phyloP scores from a whole-genome alignment of 2,329 filamentous ascomycete genomes.

The Hypoxylon sp. region DNA sequence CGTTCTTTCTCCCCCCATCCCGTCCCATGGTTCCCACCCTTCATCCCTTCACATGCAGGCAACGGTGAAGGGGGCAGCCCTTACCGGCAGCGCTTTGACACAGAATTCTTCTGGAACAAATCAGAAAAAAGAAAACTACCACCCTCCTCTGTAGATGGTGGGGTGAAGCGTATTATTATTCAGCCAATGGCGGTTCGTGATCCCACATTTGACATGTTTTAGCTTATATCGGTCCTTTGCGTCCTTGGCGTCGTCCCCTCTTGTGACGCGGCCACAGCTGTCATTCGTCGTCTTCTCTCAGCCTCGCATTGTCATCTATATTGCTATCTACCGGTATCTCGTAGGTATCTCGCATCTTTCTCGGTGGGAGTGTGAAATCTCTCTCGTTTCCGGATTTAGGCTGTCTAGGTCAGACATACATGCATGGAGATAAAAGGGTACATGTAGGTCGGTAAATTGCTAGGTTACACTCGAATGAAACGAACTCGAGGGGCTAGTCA shows the following conservation, averaged over 20 bases:
- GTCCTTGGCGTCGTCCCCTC: neutral
- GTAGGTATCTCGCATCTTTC: neutral
- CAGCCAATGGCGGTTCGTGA: slow-evolving; percentile 33
- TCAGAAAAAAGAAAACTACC: slow-evolving; percentile 16
- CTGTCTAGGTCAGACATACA: neutral
- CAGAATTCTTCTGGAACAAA: slow-evolving; percentile 20
- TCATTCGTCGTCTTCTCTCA: slow-evolving; percentile 27
- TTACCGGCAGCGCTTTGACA: slow-evolving; percentile 3
- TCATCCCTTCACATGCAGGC: slow-evolving; percentile 23
- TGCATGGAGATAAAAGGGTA: neutral
- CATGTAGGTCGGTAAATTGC: neutral
- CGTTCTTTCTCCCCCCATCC: neutral
- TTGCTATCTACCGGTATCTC: neutral
- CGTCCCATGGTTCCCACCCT: slow-evolving; percentile 1
- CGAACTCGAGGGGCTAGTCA: neutral
- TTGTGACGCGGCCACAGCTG: slow-evolving; percentile 15
- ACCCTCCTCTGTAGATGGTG: slow-evolving; percentile 4
- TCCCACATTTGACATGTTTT: slow-evolving; percentile 30
- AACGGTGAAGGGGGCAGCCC: neutral
- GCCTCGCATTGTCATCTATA: slow-evolving; percentile 30
- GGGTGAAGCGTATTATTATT: slow-evolving; percentile 10
- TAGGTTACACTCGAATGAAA: neutral
- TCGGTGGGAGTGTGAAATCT: neutral
- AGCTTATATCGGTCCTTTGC: slow-evolving; percentile 37
- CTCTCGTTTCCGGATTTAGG: neutral